phyloP scores from a whole-genome alignment of 352 stramenopile species.

The Nothophytophthora sp. region DNA sequence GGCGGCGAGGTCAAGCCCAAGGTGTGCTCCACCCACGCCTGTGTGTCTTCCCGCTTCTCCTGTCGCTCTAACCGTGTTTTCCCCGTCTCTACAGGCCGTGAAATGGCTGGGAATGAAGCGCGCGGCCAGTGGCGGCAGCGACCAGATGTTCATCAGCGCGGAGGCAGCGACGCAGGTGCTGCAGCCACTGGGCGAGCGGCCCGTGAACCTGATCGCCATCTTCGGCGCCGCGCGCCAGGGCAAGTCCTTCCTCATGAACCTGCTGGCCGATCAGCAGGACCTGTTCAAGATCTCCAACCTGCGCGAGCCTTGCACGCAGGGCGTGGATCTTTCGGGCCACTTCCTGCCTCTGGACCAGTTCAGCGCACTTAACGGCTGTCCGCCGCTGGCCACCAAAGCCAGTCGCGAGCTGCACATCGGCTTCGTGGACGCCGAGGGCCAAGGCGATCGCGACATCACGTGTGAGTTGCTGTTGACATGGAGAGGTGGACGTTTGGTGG shows the following conservation, averaged over 20 bases:
- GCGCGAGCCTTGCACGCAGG: slow-evolving; percentile 84
- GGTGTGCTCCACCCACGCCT: not conserved
- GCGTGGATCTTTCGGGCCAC: slow-evolving; percentile 79
- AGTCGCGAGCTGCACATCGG: slow-evolving; percentile 65
- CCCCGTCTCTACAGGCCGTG: slow-evolving; percentile 44
- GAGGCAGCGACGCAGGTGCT: slow-evolving; percentile 66
- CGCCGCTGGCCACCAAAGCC: slow-evolving; percentile 23
- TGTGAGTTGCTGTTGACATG: slow-evolving; percentile 33
- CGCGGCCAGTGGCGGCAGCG: slow-evolving; percentile 35
- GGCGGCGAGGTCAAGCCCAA: slow-evolving; percentile 20
- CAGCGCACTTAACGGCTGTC: slow-evolving; percentile 71
- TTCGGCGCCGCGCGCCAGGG: slow-evolving; percentile 83
- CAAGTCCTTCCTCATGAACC: slow-evolving; percentile 89
- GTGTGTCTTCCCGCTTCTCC: not conserved
- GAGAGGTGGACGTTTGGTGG: not conserved
- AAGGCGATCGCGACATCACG: slow-evolving; percentile 86
- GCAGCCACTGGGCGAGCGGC: slow-evolving; percentile 55
- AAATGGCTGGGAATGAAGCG: slow-evolving; percentile 84
- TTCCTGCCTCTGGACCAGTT: slow-evolving; percentile 74
- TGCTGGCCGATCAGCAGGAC: slow-evolving; percentile 84
- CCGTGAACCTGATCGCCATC: slow-evolving; percentile 85
- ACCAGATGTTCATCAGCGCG: slow-evolving; percentile 71
- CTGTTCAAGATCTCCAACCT: slow-evolving; percentile 90
- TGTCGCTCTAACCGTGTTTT: slow-evolving; percentile 14
- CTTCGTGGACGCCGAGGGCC: slow-evolving; percentile 85